Evolutionary conservation across 257 asterid genomes (phyloP).

Genomic region (Paraleonurus japonicus): DNA sequence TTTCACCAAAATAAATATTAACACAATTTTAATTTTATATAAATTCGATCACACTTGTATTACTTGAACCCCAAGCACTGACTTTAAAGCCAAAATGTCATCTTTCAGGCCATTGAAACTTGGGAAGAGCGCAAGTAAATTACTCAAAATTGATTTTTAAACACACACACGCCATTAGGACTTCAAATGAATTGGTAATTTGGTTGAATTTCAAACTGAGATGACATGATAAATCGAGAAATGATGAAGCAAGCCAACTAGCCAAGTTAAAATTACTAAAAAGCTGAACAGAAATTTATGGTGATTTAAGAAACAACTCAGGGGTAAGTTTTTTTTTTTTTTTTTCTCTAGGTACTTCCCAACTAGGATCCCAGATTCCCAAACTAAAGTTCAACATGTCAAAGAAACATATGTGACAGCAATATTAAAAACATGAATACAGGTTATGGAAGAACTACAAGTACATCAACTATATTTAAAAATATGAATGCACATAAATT

Average conservation of each 20-base stretch:
- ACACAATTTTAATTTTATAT: background rate
- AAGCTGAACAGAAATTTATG: background rate
- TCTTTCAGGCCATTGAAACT: background rate
- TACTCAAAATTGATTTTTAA: background rate
- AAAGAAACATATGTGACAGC: slow-evolving; percentile 4
- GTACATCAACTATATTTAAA: background rate
- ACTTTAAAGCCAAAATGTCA: background rate
- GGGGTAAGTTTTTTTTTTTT: background rate
- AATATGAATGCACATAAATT: background rate
- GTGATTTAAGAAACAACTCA: background rate
- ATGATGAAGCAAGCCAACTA: background rate
- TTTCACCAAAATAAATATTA: background rate
- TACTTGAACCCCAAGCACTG: background rate
- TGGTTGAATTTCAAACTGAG: background rate
- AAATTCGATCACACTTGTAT: background rate
- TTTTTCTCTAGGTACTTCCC: background rate
- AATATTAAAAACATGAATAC: slow-evolving; percentile 1
- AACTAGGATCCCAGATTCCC: background rate
- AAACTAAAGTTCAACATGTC: background rate
- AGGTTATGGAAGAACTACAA: background rate
- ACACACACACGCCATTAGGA: background rate
- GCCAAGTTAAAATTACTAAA: background rate
- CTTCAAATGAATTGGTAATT: background rate
- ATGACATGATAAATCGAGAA: background rate
- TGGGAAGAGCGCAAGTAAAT: background rate